These are phyloP conservation scores for Trichoderma citrinoviride DNA, from an alignment of 2,329 filamentous ascomycete species.

Conservation along the genomic window DNA sequence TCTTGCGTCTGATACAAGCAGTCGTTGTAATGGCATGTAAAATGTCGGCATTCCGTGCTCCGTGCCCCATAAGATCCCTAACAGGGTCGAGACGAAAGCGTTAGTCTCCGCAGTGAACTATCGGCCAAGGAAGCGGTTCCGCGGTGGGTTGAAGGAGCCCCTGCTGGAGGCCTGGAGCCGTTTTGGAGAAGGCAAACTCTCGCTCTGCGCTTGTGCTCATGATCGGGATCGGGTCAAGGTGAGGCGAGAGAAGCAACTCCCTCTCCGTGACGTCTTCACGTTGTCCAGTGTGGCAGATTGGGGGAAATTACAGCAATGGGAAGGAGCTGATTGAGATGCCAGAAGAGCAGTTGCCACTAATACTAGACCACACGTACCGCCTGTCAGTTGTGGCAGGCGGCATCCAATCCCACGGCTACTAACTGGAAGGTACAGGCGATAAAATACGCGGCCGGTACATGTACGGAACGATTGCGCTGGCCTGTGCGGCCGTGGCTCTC, in stretches of 20 bases:
- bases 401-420: too few relatives aligned
- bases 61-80: not conserved
- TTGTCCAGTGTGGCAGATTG: not conserved
- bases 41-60: not conserved
- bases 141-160: not conserved
- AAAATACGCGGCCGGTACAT: not conserved
- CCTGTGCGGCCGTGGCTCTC: slow-evolving; percentile 6
- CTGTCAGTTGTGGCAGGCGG: not conserved
- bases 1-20: too few relatives aligned
- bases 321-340: not conserved
- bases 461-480: slow-evolving; percentile 1
- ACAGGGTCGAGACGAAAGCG: not conserved
- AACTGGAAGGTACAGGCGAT: too few relatives aligned
- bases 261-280: not conserved
- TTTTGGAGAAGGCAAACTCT: too few relatives aligned
- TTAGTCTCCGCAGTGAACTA: not conserved
- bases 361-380: too few relatives aligned
- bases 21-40: not conserved
- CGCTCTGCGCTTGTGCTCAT: not conserved
- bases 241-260: too few relatives aligned
- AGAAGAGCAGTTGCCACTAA: too few relatives aligned
- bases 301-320: not conserved
- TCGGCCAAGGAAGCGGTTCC: slow-evolving; percentile 2
- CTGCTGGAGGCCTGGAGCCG: not conserved
- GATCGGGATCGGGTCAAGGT: not conserved